Evolutionary conservation across 2,329 filamentous ascomycete genomes (phyloP).

Genomic region (Phaeosphaeriaceae sp.): DNA sequence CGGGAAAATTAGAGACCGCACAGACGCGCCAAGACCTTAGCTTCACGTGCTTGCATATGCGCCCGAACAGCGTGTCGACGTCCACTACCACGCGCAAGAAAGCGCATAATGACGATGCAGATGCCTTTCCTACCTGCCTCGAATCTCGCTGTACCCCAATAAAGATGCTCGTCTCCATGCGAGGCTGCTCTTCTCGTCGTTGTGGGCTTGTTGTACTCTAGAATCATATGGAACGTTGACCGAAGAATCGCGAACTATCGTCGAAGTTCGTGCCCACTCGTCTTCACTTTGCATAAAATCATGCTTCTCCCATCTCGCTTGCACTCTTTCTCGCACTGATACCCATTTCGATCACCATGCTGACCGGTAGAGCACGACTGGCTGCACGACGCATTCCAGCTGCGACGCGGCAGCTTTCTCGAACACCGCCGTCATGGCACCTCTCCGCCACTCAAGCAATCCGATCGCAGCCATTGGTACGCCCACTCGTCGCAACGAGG

Average conservation of each 20-base stretch:
- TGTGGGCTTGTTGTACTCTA: neutral
- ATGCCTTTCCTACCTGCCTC: neutral
- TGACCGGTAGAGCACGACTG: constrained; percentile 43
- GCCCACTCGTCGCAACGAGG: constrained; percentile 55
- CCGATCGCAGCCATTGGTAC: constrained; percentile 22
- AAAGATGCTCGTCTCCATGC: neutral
- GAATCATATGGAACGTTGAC: neutral
- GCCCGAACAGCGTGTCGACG: neutral
- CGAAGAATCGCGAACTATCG: neutral
- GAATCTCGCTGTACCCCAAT: neutral
- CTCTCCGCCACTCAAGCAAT: constrained; percentile 25
- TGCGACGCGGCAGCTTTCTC: constrained; percentile 21
- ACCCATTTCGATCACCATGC: constrained; percentile 34
- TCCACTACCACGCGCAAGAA: neutral
- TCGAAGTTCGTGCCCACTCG: neutral
- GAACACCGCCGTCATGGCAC: constrained; percentile 27
- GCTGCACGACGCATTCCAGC: constrained; percentile 41
- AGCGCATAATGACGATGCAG: neutral
- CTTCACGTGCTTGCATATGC: constrained; percentile 15
- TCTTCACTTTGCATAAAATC: constrained; percentile 28
- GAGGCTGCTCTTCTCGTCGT: neutral
- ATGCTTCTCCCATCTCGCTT: constrained; percentile 12
- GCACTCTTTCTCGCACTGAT: constrained; percentile 5
- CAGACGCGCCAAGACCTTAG: constrained; percentile 18
- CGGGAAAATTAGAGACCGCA: constrained; percentile 16